Evolutionary conservation across 768 basidiomycete species (phyloP).

Genomic region (Boletus speciosus): DNA sequence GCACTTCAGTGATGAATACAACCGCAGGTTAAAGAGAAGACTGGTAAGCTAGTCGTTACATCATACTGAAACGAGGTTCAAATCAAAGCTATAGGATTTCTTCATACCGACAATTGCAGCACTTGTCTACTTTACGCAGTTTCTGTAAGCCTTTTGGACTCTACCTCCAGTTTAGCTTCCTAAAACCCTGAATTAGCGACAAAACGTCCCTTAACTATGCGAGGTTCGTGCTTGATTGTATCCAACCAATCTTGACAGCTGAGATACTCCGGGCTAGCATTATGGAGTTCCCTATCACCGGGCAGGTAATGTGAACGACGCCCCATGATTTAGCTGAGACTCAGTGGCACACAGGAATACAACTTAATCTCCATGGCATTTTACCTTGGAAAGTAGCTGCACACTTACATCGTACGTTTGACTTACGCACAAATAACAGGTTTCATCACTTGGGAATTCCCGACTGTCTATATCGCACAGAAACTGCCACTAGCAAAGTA

Average conservation of each 20-base stretch:
- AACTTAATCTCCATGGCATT: background rate
- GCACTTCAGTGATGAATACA: constrained; percentile 59
- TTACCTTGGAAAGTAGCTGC: background rate
- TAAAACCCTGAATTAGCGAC: constrained; percentile 20
- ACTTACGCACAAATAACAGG: constrained; percentile 13
- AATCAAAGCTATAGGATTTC: constrained; percentile 24
- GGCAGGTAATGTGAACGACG: constrained; percentile 3
- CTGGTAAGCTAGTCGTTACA: constrained; percentile 38
- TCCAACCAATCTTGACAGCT: background rate
- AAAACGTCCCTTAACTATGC: constrained; percentile 43
- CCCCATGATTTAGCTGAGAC: background rate
- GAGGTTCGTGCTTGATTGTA: constrained; percentile 21
- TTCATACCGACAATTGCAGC: constrained; percentile 39
- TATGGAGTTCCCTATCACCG: constrained; percentile 26
- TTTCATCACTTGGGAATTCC: constrained; percentile 38
- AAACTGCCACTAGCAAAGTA: constrained; percentile 37
- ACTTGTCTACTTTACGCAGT: constrained; percentile 41
- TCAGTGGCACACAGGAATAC: background rate
- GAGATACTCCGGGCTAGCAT: constrained; percentile 19
- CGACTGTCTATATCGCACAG: constrained; percentile 39
- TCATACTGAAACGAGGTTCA: background rate
- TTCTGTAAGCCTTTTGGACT: constrained; percentile 20
- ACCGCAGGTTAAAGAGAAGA: constrained; percentile 50
- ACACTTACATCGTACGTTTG: background rate
- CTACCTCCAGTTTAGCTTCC: background rate